Evolutionary conservation across 2,329 filamentous ascomycete species (phyloP).

Genomic region (Fusarium beomiforme): DNA sequence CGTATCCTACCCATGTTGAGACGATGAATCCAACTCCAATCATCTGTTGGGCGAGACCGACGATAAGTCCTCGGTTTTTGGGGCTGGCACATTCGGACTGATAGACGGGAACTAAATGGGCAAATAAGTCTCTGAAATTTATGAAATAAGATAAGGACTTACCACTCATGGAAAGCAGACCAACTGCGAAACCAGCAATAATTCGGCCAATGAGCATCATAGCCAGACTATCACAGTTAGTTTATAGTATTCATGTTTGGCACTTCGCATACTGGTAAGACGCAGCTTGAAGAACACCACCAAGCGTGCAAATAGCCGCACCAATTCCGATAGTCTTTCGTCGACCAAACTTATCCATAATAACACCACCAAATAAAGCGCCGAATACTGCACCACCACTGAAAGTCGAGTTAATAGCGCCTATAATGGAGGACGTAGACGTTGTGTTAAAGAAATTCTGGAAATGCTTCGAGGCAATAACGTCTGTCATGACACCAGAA

Average conservation of each 20-base stretch:
- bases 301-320: conserved; percentile 61
- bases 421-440: conserved; percentile 55
- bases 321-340: conserved; percentile 64
- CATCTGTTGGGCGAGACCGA: conserved; percentile 64
- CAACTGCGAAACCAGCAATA: conserved; percentile 40
- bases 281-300: conserved; percentile 62
- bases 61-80: conserved; percentile 52
- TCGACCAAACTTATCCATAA: conserved; percentile 66
- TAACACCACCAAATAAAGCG: conserved; percentile 44
- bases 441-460: conserved; percentile 62
- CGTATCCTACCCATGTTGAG: conserved; percentile 54
- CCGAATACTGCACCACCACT: conserved; percentile 43
- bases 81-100: conserved; percentile 40
- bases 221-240: conserved; percentile 49
- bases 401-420: conserved; percentile 70
- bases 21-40: conserved; percentile 65
- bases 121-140: conserved; percentile 57
- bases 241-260: conserved; percentile 52
- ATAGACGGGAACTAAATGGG: conserved; percentile 34
- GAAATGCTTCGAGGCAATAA: conserved; percentile 65
- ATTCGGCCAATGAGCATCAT: conserved; percentile 42
- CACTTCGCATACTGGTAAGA: conserved; percentile 48
- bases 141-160: background rate
- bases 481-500: conserved; percentile 53
- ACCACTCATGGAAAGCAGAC: conserved; percentile 54